Evolutionary conservation across 208 protist species (phyloP).

Genomic region (Leishmania aethiopica): DNA sequence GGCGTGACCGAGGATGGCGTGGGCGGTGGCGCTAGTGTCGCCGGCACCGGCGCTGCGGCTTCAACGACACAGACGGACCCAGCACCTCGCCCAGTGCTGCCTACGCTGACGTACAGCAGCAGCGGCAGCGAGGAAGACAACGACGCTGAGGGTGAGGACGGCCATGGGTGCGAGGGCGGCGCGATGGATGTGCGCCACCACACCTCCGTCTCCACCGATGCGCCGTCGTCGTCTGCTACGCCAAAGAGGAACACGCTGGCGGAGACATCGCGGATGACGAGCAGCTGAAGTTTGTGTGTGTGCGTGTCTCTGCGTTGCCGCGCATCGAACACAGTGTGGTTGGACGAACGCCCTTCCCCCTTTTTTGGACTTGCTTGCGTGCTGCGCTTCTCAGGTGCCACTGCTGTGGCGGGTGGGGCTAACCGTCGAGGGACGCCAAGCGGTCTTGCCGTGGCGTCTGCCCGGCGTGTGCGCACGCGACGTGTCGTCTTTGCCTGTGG

Average conservation of each 20-base stretch:
- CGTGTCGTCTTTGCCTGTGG: neutral
- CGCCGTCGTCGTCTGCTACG: neutral
- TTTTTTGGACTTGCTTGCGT: neutral
- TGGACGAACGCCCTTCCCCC: neutral
- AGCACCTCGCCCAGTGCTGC: neutral
- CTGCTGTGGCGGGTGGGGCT: neutral
- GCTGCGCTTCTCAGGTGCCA: neutral
- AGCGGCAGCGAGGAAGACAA: slow-evolving; percentile 15
- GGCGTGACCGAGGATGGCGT: slow-evolving; percentile 33
- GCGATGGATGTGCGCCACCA: neutral
- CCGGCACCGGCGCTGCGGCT: neutral
- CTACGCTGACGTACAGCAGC: slow-evolving; percentile 35
- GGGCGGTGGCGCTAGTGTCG: neutral
- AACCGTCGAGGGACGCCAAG: neutral
- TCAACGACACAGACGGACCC: neutral
- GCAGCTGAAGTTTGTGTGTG: neutral
- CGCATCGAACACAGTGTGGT: no score
- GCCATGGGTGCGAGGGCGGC: neutral
- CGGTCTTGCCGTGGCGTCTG: neutral
- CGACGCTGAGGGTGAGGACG: neutral
- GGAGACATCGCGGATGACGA: slow-evolving; percentile 1
- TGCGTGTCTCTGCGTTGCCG: neutral
- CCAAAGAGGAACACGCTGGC: neutral
- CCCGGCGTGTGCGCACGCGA: neutral
- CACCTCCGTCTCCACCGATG: slow-evolving; percentile 1